Evolutionary conservation across 2,329 filamentous ascomycete species (phyloP), one percentile per base, ranked within the genome.

Genomic region (Epichloe elymi): DNA sequence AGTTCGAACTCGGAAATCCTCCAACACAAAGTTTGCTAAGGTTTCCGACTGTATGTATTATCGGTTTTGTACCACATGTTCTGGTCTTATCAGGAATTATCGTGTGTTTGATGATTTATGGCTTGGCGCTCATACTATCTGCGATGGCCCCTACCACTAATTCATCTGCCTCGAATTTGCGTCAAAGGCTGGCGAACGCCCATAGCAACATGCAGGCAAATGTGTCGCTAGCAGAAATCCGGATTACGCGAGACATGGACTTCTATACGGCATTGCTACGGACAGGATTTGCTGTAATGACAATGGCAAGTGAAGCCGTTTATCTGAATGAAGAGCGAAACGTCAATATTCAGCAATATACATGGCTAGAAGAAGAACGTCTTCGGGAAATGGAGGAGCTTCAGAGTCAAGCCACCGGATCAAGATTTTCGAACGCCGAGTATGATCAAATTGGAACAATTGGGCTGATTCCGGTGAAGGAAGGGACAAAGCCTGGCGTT

Each of bases 61-160:
- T 97, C 33, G 88, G 91, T 1, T 96, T 97, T 64, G 85, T 97
- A 37, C 93, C 93, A 1, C 91, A 97, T 65, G 75, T 97, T n/a
- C 72, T 95, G 23, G 87, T 97, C 12, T 68, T 97, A 1, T 60
- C 78, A 7, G 93, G 91, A 0, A 95, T 96, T 45, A 53, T 80
- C 5, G 70, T 84, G 15, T 97, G 93, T 63, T 74, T 79, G 3
- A 61, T 74, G 7, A 94, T 98, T 46, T 97, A 97, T 63, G 70
- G 70, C 0, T 60, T 93, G 20, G 90, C 91, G 3, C 71, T 97
- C 30, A 52, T 83, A 0, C 74, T 96, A 5, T 91, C 88, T 1
- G 85, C 86, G 15, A 48, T 68, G 6, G 61, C 63, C 1, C 62
- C 46, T 20, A 40, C 26, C n/a, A 53, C 56, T 1, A 60, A 58